phyloP scores from a whole-genome alignment of 148 eudicot species.

The Persicaria maculosa region DNA sequence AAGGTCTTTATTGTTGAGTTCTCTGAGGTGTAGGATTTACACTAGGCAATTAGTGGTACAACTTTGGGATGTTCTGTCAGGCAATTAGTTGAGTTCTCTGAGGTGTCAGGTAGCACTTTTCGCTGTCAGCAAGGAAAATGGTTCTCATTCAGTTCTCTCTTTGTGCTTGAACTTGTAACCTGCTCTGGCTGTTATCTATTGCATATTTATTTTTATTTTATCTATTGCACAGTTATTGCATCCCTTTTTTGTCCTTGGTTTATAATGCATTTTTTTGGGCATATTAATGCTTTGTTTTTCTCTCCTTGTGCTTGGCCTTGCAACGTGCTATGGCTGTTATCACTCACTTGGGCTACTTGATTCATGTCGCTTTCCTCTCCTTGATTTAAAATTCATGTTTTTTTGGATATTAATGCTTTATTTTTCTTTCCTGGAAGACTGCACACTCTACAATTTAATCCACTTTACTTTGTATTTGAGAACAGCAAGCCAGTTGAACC shows the following conservation, averaged over 20 bases:
- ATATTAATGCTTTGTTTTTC: not conserved
- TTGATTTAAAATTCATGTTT: not conserved
- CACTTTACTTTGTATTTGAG: not conserved
- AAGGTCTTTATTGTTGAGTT: not conserved
- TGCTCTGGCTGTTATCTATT: not conserved
- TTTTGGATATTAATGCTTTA: not conserved
- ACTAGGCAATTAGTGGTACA: not conserved
- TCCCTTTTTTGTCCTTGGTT: too few species aligned
- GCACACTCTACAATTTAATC: not conserved
- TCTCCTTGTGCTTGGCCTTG: not conserved
- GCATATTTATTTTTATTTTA: not conserved
- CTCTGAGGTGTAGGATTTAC: conserved; percentile 3
- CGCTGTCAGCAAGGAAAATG: not conserved
- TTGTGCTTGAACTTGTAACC: not conserved
- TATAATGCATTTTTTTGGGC: too few species aligned
- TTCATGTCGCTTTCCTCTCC: not conserved
- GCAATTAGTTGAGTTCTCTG: too few species aligned
- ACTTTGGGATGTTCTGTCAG: not conserved
- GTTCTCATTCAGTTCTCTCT: not conserved
- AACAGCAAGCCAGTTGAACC: conserved; percentile 97
- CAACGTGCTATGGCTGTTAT: not conserved
- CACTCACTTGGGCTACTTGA: not conserved
- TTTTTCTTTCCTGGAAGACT: not conserved
- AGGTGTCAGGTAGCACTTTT: not conserved
- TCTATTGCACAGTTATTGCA: too few species aligned